These are phyloP conservation scores for Orbilia ellipsospora DNA, from an alignment of 2,329 filamentous ascomycete genomes.

Conservation along the genomic window DNA sequence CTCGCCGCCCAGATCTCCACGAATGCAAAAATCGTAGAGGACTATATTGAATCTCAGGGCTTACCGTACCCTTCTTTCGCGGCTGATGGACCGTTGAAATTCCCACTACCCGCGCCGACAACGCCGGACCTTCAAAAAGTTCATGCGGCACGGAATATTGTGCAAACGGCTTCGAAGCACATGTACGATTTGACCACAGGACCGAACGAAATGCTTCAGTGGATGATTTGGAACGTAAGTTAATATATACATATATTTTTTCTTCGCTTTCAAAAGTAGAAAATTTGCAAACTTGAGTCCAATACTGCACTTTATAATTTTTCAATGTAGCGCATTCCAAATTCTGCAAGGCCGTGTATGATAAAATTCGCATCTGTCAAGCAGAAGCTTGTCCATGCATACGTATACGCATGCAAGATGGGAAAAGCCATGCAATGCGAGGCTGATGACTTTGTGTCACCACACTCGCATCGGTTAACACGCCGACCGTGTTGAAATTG, in stretches of 20 bases:
- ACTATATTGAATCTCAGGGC: slow-evolving; percentile 44
- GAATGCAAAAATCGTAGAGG: slow-evolving; percentile 44
- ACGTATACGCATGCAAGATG: neutral
- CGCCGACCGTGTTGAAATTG: neutral
- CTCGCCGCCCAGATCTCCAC: slow-evolving; percentile 42
- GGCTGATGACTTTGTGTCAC: neutral
- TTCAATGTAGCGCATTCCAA: too few relatives aligned
- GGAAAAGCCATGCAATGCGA: neutral
- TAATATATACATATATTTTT: neutral
- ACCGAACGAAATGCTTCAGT: slow-evolving; percentile 35
- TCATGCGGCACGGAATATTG: slow-evolving; percentile 22
- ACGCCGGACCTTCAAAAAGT: slow-evolving; percentile 41
- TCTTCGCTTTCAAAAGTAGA: neutral
- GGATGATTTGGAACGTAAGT: slow-evolving; percentile 43
- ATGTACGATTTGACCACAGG: slow-evolving; percentile 44
- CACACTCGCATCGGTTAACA: neutral
- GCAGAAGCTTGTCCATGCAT: neutral
- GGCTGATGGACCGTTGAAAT: slow-evolving; percentile 33
- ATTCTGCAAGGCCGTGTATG: too few relatives aligned
- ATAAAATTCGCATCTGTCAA: too few relatives aligned
- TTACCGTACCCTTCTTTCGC: slow-evolving; percentile 46
- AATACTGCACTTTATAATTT: too few relatives aligned
- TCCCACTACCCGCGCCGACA: slow-evolving; percentile 33
- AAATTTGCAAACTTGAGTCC: too few relatives aligned
- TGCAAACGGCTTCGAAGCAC: slow-evolving; percentile 28